A percentile compares a stretch with the other conserved stretches of the same genome.
Conservation (phyloP, 257 asterid species). For the Ophiorrhiza pumila region DNA sequence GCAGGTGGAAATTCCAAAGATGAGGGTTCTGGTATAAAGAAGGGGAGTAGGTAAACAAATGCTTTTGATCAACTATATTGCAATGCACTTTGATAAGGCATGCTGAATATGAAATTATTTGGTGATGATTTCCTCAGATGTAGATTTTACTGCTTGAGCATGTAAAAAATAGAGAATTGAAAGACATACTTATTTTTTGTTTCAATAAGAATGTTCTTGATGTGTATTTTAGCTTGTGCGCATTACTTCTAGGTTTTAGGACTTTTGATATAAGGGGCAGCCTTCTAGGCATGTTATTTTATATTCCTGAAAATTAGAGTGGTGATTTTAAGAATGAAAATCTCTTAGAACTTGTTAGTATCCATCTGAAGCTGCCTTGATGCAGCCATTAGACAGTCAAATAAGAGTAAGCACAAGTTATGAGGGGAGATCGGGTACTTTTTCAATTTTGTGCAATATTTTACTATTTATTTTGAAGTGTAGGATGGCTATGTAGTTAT, state of each 20-base stretch:
- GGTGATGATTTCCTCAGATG: slow-evolving; percentile 34
- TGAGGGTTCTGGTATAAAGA: slow-evolving; percentile 99
- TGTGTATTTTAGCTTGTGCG: not conserved
- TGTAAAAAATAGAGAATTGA: slow-evolving; percentile 24
- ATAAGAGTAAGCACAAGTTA: not conserved
- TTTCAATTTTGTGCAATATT: not conserved
- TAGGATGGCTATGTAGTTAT: not conserved
- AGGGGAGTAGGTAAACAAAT: slow-evolving; percentile 99
- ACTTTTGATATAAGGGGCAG: not conserved
- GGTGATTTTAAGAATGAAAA: not conserved
- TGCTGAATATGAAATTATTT: slow-evolving; percentile 29
- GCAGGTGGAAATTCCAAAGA: slow-evolving; percentile 99
- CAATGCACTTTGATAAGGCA: slow-evolving; percentile 50
- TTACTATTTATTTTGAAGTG: not conserved
- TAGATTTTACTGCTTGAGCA: slow-evolving; percentile 35
- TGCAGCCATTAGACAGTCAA: not conserved
- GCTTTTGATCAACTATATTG: slow-evolving; percentile 79
- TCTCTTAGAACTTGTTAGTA: not conserved
- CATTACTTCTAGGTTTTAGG: not conserved
- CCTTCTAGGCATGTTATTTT: not conserved
- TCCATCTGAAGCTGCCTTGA: not conserved
- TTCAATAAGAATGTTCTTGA: slow-evolving; percentile 1
- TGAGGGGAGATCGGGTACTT: not conserved
- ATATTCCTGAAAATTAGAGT: not conserved
- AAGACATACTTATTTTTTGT: slow-evolving; percentile 19